Evolutionary conservation across 805 yeast species (phyloP).

Genomic region (Kockiozyma suomiensis): DNA sequence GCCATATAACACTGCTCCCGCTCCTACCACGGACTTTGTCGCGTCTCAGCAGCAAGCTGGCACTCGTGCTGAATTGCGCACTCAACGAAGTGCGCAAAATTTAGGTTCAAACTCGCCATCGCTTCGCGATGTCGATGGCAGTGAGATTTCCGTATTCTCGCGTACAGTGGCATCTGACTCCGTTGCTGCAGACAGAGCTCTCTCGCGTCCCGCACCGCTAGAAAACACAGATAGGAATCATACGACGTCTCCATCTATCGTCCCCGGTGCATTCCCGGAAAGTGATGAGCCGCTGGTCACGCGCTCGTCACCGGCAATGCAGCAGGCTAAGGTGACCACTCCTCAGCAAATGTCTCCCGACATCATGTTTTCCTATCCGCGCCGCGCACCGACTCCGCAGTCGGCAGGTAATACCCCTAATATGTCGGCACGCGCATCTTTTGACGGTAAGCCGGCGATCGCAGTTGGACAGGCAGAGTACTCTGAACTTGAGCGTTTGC

Average conservation of each 20-base stretch:
- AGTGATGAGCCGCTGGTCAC: neutral
- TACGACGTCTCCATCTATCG: neutral
- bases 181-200: neutral
- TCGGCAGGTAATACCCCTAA: neutral
- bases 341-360: conserved; percentile 6
- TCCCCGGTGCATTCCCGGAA: neutral
- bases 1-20: neutral
- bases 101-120: neutral
- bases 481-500: conserved; percentile 21
- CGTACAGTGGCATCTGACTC: neutral
- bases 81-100: neutral
- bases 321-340: neutral
- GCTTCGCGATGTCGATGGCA: conserved; percentile 18
- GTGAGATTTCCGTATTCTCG: conserved; percentile 6
- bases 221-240: neutral
- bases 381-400: conserved; percentile 9
- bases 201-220: neutral
- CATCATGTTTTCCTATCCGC: conserved; percentile 1
- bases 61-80: conserved; percentile 3
- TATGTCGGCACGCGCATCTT: neutral
- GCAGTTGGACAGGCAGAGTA: neutral
- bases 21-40: too few relatives aligned
- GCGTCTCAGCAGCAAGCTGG: neutral
- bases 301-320: neutral
- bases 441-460: neutral